phyloP scores from a whole-genome alignment of 1,139 yeast species.

The Hanseniaspora uvarum region DNA sequence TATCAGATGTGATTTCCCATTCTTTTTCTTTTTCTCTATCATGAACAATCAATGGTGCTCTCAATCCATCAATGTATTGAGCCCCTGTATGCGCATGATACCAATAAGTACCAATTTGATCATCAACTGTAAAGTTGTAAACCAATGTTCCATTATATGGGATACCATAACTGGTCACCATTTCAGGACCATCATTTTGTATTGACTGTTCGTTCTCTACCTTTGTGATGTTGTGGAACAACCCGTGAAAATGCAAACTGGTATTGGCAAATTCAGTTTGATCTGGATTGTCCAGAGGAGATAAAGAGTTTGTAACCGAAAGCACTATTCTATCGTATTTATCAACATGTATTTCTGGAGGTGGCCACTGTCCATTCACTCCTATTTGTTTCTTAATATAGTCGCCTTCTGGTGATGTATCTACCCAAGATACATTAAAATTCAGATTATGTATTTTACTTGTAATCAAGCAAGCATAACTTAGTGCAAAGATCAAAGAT shows the following conservation, averaged over 20 bases:
- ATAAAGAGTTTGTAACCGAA: conserved; percentile 48
- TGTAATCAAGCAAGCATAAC: not conserved
- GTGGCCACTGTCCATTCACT: conserved; percentile 62
- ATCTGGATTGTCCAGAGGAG: conserved; percentile 16
- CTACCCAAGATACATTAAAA: conserved; percentile 47
- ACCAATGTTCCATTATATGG: conserved; percentile 53
- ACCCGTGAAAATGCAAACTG: conserved; percentile 67
- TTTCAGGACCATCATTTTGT: conserved; percentile 71
- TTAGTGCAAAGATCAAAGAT: not conserved
- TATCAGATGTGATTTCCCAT: conserved; percentile 55
- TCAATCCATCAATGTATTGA: conserved; percentile 68
- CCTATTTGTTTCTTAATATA: conserved; percentile 47
- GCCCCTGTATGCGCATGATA: conserved; percentile 73
- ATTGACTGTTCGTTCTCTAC: conserved; percentile 29
- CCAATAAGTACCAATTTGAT: conserved; percentile 70
- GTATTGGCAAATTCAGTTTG: conserved; percentile 34
- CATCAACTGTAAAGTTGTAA: conserved; percentile 53
- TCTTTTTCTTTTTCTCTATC: conserved; percentile 38
- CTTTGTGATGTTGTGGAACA: conserved; percentile 46
- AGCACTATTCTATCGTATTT: conserved; percentile 53
- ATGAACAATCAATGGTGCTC: conserved; percentile 62
- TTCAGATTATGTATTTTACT: conserved; percentile 41
- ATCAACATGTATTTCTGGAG: conserved; percentile 56
- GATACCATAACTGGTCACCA: conserved; percentile 70
- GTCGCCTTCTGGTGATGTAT: conserved; percentile 52